These are phyloP conservation scores for Bacidia rubella DNA, from an alignment of 495 filamentous ascomycete species.

Conservation along the genomic window DNA sequence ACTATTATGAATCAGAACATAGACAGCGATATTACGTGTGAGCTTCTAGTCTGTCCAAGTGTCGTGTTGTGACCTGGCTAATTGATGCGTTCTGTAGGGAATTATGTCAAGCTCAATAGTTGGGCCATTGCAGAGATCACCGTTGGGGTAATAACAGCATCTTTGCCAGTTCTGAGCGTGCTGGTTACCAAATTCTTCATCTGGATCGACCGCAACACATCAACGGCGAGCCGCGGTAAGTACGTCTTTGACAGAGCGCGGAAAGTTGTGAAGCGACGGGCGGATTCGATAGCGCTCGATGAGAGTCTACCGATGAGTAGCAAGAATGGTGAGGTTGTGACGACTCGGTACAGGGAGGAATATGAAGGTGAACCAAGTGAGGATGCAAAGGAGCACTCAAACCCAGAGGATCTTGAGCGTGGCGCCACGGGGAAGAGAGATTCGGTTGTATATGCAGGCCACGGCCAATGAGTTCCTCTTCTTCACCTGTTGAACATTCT, in stretches of 20 bases:
- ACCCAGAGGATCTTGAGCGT: too few relatives aligned
- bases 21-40: too few relatives aligned
- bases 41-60: too few relatives aligned
- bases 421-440: too few relatives aligned
- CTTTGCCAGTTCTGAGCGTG: slow-evolving; percentile 11
- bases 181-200: slow-evolving; percentile 1
- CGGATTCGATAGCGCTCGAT: not conserved
- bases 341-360: too few relatives aligned
- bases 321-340: too few relatives aligned
- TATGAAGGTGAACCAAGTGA: not conserved
- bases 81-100: too few relatives aligned
- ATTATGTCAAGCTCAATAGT: not conserved
- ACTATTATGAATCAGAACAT: not conserved
- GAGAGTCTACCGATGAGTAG: too few relatives aligned
- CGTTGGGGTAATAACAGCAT: slow-evolving; percentile 12
- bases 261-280: slow-evolving; percentile 59
- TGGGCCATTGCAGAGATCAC: slow-evolving; percentile 5
- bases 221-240: not conserved
- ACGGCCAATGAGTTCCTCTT: too few relatives aligned
- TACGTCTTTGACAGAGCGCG: slow-evolving; percentile 36
- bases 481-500: too few relatives aligned
- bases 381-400: not conserved
- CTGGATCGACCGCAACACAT: not conserved
- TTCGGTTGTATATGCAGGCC: too few relatives aligned
- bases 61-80: too few relatives aligned